Base-by-base conservation (phyloP, 192 early-diverging fungal species). In the Mortierella antarctica region DNA sequence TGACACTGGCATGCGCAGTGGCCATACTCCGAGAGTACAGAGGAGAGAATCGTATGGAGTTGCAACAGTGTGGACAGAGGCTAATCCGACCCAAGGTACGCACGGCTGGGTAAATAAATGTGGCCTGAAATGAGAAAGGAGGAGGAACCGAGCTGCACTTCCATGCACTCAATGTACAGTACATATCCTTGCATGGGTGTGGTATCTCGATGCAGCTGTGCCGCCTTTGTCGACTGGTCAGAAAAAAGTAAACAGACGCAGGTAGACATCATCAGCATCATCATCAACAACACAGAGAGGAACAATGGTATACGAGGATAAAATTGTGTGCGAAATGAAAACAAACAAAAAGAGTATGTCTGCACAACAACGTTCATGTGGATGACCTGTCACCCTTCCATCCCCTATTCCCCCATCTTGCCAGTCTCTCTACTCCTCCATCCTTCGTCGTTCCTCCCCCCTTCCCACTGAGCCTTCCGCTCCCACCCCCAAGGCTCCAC, bases 281-380 rank as follows among this genome's bases (percentile, higher is more conserved):
- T 39, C 8, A 57, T 39, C 55, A 57, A 10, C 7, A 54, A 15
- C 9, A 21, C 6, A 9, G 31, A 23, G 9, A 56, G 20, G 7
- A 15, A 9, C 54, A 4, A 58, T 6, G 53, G 57, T 42, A 57
- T 18, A 21, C 54, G 61, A 51, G 40, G 47, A 20, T 11, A 14
- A 44, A 62, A 62, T 62, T 45, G 50, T 49, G 47, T 47, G n/a
- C 47, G 48, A 67, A 68, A 68, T 68, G 47, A 67, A 67, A 56
- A 65, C 7, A 47, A 67, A 57, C 23, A 11, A 52, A 40, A 65
- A 52, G 23, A 31, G 31, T 18, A 62, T 31, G 17, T 48, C 9
- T 18, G 11, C 14, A 62, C 18, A 31, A 62, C 62, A 65, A 65
- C 63, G 63, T 65, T 65, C 63, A 53, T 62, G 61, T 62, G 61